phyloP scores from a whole-genome alignment of 2,329 filamentous ascomycete genomes.

The Beauveria sp. region DNA sequence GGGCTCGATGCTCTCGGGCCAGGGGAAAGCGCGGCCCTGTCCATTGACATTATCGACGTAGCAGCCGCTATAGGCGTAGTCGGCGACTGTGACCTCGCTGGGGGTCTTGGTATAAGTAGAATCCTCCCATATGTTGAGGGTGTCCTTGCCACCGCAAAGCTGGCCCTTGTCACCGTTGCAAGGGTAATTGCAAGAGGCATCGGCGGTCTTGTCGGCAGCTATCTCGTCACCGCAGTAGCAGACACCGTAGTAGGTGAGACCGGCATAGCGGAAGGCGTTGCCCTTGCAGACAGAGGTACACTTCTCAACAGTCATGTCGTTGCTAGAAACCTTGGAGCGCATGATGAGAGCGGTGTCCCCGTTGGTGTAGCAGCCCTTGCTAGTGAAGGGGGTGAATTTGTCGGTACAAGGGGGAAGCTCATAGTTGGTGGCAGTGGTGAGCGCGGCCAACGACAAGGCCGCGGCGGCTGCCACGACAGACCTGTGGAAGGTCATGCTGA shows the following conservation, averaged over 20 bases:
- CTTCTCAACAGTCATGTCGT: constrained; percentile 39
- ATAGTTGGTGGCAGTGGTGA: constrained; percentile 33
- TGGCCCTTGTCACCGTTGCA: constrained; percentile 39
- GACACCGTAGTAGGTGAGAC: constrained; percentile 42
- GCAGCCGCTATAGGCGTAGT: constrained; percentile 56
- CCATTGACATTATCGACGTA: constrained; percentile 38
- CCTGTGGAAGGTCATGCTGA: constrained; percentile 25
- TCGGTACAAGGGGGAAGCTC: constrained; percentile 37
- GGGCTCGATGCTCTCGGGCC: constrained; percentile 29
- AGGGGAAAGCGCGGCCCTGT: constrained; percentile 36
- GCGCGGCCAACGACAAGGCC: constrained; percentile 29
- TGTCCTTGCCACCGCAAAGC: constrained; percentile 38
- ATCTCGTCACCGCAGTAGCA: constrained; percentile 48
- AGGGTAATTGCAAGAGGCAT: constrained; percentile 49
- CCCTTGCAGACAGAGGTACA: constrained; percentile 44
- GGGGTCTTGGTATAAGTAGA: constrained; percentile 38
- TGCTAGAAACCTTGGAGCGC: constrained; percentile 29
- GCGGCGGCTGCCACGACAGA: constrained; percentile 27
- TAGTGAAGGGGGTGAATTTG: constrained; percentile 39
- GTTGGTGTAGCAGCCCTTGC: constrained; percentile 41
- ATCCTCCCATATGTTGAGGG: constrained; percentile 42
- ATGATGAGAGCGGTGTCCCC: constrained; percentile 31
- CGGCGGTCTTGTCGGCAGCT: constrained; percentile 42
- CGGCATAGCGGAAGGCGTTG: constrained; percentile 43
- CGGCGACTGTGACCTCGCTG: constrained; percentile 36